Evolutionary conservation across 2,329 filamentous ascomycete species (phyloP).

Genomic region (Verruconis gallopava): DNA sequence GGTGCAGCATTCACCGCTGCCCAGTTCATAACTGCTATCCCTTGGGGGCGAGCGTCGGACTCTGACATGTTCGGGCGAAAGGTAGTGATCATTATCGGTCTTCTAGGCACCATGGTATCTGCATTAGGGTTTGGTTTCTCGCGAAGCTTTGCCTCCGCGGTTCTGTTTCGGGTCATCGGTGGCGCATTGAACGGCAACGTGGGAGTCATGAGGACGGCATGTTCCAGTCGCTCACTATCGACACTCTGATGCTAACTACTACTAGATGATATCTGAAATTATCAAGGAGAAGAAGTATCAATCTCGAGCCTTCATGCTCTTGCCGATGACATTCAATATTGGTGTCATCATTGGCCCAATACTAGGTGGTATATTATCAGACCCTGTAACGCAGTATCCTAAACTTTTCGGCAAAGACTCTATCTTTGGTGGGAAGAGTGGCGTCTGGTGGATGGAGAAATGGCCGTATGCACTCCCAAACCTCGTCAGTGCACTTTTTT

Average conservation of each 20-base stretch:
- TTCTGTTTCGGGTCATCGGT: slow-evolving; percentile 53
- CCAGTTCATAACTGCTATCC: slow-evolving; percentile 69
- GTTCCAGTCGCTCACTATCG: not conserved
- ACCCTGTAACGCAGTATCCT: slow-evolving; percentile 51
- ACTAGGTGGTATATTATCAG: slow-evolving; percentile 51
- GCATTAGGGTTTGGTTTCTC: slow-evolving; percentile 59
- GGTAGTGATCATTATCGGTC: slow-evolving; percentile 61
- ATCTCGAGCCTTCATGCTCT: slow-evolving; percentile 42
- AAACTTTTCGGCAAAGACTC: slow-evolving; percentile 48
- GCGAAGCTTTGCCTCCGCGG: slow-evolving; percentile 45
- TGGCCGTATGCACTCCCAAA: slow-evolving; percentile 62
- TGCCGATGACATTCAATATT: slow-evolving; percentile 57
- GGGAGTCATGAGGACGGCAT: slow-evolving; percentile 53
- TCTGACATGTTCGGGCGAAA: slow-evolving; percentile 56
- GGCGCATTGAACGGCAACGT: slow-evolving; percentile 61
- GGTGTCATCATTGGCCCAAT: slow-evolving; percentile 35
- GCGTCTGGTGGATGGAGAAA: slow-evolving; percentile 49
- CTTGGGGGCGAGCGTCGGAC: slow-evolving; percentile 64
- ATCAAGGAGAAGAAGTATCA: slow-evolving; percentile 52
- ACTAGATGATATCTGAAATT: slow-evolving; percentile 53
- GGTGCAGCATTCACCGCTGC: slow-evolving; percentile 69
- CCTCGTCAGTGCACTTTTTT: slow-evolving; percentile 49
- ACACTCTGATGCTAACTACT: not conserved
- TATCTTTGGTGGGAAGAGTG: slow-evolving; percentile 40
- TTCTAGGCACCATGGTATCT: slow-evolving; percentile 55